These are phyloP conservation scores for Beta corolliflora DNA, from an alignment of 179 eudicot species.

Conservation along the genomic window DNA sequence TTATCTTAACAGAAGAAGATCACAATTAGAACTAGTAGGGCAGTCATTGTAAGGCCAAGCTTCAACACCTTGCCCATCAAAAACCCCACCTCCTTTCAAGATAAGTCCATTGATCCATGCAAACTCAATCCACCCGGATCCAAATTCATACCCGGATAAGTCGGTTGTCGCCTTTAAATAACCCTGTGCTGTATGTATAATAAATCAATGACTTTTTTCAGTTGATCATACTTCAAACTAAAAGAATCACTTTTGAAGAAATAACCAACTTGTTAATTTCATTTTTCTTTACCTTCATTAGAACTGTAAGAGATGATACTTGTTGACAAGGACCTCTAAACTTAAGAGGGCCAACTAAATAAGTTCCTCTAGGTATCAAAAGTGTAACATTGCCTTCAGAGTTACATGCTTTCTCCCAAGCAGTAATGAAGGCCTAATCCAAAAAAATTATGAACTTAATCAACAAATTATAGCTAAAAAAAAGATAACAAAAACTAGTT, in stretches of 20 bases:
- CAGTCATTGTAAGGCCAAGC: slow-evolving; percentile 49
- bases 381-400: slow-evolving; percentile 36
- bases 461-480: not conserved
- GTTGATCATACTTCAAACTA: not conserved
- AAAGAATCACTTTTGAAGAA: not conserved
- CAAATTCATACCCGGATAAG: slow-evolving; percentile 28
- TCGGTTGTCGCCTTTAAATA: slow-evolving; percentile 44
- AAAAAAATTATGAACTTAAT: not conserved
- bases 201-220: not conserved
- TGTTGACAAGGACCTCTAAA: slow-evolving; percentile 43
- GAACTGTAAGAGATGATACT: slow-evolving; percentile 35
- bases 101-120: slow-evolving; percentile 42
- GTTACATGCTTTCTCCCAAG: slow-evolving; percentile 44
- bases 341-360: slow-evolving; percentile 44
- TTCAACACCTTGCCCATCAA: slow-evolving; percentile 48
- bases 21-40: slow-evolving; percentile 37
- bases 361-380: slow-evolving; percentile 42
- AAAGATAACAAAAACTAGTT: too few relatives aligned
- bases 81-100: slow-evolving; percentile 43
- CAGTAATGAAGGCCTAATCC: slow-evolving; percentile 34
- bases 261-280: not conserved
- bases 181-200: slow-evolving; percentile 33
- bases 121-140: slow-evolving; percentile 47
- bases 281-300: slow-evolving; percentile 28
- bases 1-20: slow-evolving; percentile 41